Evolutionary conservation across 1,284 basidiomycete species (phyloP).

Genomic region (Pseudozyma sp.): DNA sequence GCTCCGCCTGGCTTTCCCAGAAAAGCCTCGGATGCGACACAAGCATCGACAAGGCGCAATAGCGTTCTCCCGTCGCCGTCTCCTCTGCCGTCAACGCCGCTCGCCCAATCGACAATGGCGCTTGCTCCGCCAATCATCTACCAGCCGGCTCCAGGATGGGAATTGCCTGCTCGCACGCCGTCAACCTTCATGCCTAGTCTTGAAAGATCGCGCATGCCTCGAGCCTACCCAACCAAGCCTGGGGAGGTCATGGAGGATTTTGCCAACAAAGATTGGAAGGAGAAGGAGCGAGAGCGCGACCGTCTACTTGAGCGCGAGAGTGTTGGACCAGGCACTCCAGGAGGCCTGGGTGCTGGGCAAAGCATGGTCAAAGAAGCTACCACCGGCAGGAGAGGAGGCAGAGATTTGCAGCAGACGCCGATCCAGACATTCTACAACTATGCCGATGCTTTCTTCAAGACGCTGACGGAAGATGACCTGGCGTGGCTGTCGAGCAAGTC

Average conservation of each 20-base stretch:
- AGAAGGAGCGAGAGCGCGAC: conserved; percentile 61
- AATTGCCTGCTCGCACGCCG: conserved; percentile 54
- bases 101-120: conserved; percentile 10
- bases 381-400: conserved; percentile 46
- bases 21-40: conserved; percentile 36
- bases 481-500: conserved; percentile 70
- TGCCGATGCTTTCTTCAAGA: conserved; percentile 66
- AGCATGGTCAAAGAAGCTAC: conserved; percentile 52
- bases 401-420: conserved; percentile 63
- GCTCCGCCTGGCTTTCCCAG: conserved; percentile 36
- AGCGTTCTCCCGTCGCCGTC: conserved; percentile 48
- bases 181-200: conserved; percentile 53
- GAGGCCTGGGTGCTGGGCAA: conserved; percentile 45
- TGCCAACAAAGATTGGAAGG: conserved; percentile 63
- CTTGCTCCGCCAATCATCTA: conserved; percentile 22
- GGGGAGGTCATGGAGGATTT: conserved; percentile 65
- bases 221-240: conserved; percentile 60
- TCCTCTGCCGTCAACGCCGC: conserved; percentile 40
- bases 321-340: conserved; percentile 49
- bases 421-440: conserved; percentile 64
- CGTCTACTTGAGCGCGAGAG: conserved; percentile 48
- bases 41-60: conserved; percentile 45
- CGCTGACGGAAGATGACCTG: conserved; percentile 67
- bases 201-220: conserved; percentile 41
- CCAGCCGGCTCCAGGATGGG: conserved; percentile 54